Percentiles rank a stretch among this genome's conserved stretches.
phyloP scores from a whole-genome alignment of 1,284 basidiomycete species.

The Apiotrichum laibachii region DNA sequence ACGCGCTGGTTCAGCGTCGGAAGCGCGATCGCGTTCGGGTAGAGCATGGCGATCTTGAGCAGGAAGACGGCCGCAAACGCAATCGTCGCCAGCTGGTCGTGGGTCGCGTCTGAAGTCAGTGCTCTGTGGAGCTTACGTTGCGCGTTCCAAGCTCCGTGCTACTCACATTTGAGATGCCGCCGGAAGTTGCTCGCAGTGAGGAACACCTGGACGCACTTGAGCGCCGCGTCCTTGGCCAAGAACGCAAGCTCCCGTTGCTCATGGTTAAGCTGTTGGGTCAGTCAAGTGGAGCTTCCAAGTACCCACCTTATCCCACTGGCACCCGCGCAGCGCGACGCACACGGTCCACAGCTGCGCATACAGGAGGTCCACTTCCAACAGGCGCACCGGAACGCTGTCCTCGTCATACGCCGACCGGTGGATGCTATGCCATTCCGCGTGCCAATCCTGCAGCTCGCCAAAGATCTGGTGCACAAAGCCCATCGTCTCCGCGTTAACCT shows the following conservation, averaged over 20 bases:
- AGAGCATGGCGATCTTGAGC: constrained; percentile 64
- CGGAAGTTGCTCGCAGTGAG: constrained; percentile 37
- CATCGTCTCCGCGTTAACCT: constrained; percentile 77
- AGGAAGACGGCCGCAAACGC: constrained; percentile 89
- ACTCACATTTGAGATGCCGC: constrained; percentile 43
- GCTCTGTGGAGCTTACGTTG: background rate
- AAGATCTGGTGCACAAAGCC: constrained; percentile 81
- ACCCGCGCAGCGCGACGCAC: constrained; percentile 83
- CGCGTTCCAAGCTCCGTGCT: too few relatives aligned
- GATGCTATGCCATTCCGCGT: constrained; percentile 75
- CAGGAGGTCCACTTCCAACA: constrained; percentile 79
- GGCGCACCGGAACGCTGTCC: constrained; percentile 71
- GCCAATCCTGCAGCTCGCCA: constrained; percentile 69
- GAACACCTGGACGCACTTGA: constrained; percentile 64
- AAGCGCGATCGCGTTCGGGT: constrained; percentile 39
- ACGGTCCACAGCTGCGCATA: constrained; percentile 92
- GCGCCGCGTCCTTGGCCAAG: constrained; percentile 86
- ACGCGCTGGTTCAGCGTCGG: constrained; percentile 42
- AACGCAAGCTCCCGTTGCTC: constrained; percentile 91
- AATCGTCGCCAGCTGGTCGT: constrained; percentile 85
- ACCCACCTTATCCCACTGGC: constrained; percentile 87
- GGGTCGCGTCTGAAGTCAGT: constrained; percentile 67
- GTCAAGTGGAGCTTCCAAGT: background rate
- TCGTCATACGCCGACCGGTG: constrained; percentile 72
- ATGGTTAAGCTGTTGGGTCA: constrained; percentile 54